These are phyloP conservation scores for Nicotiana sylvestris DNA, from an alignment of 257 asterid genomes.

Conservation along the genomic window DNA sequence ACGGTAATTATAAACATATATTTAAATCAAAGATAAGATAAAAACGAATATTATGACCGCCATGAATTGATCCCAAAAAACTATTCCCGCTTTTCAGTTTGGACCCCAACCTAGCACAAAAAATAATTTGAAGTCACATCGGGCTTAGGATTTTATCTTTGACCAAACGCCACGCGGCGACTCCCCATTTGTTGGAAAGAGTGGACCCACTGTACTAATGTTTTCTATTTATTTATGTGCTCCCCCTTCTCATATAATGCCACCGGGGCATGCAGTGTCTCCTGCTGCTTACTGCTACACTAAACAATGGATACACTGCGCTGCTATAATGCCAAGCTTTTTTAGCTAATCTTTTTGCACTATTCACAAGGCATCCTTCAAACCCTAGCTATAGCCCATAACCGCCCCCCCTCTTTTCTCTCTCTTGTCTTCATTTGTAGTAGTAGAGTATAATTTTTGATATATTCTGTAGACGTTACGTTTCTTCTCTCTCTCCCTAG, in stretches of 20 bases:
- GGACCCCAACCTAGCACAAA: not conserved
- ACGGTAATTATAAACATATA: not conserved
- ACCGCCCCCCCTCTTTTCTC: not conserved
- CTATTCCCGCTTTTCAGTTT: slow-evolving; percentile 4
- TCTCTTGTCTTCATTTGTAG: not conserved
- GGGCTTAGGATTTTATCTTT: slow-evolving; percentile 15
- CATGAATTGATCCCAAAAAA: slow-evolving; percentile 13
- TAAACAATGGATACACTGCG: not conserved
- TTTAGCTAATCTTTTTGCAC: not conserved
- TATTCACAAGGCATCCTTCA: slow-evolving; percentile 10
- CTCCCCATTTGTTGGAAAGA: slow-evolving; percentile 10
- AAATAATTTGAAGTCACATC: slow-evolving; percentile 15
- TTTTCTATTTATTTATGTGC: slow-evolving; percentile 15
- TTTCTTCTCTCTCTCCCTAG: not conserved
- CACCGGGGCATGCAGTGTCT: slow-evolving; percentile 5
- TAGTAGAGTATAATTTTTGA: not conserved
- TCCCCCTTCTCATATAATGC: not conserved
- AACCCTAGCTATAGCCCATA: slow-evolving; percentile 9
- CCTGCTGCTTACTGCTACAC: not conserved
- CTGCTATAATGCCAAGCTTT: not conserved
- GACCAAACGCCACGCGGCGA: slow-evolving; percentile 19
- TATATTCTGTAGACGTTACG: not conserved
- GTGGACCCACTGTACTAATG: slow-evolving; percentile 13
- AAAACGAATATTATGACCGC: slow-evolving; percentile 13
- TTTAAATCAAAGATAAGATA: no score